Evolutionary conservation across 129 eudicot genomes (phyloP), one percentile per base, ranked within the genome.

Genomic region (Escallonia herrerae): DNA sequence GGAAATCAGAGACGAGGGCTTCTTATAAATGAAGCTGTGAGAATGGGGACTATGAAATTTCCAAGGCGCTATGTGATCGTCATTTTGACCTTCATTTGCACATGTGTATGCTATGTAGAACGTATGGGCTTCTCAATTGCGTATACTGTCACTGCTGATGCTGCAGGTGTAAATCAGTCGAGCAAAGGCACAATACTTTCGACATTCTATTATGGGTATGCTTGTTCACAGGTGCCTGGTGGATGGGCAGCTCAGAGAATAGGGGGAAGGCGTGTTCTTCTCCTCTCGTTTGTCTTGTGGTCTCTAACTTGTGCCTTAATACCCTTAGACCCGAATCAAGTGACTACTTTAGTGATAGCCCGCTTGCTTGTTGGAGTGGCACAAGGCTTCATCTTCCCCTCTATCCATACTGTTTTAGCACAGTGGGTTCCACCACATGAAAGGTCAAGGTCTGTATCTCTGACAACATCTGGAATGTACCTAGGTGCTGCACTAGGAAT

Each of bases 381-480:
- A 15, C 96, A 93, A 74, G 98, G 98, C 38, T 88, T 93, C 72
- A 88, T 93, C 45, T 93, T 93, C 40, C 96, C 96, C 15, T 88
- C 98, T 41, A 93, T 93, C 39, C 98, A 93, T 79, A 93, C 98
- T 3, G 95, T 93, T 59, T 69, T 93, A 53, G 98, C 96, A 15
- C 98, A 93, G 69, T 93, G 98, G 96, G 98, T 93, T 15, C 98
- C 98, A 3, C 96, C 95, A 11, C 96, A 93, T 60, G 98, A 93
- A 70, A 63, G 98, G 58, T 93, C 98, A n/a, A 83, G 98, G 65
- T 93, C 96, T 4, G 96, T 93, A 71, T 93, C 98, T 3, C 80
- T 88, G 22, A 93, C 98, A 6, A 93, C 98, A 6, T 87, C 95
- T 5, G 98, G 98, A 13, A 93, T 93, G 98, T 93, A 93, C 65